These are phyloP conservation scores for Leavenworthia alabamica DNA, from an alignment of 345 rosid genomes.

Conservation along the genomic window DNA sequence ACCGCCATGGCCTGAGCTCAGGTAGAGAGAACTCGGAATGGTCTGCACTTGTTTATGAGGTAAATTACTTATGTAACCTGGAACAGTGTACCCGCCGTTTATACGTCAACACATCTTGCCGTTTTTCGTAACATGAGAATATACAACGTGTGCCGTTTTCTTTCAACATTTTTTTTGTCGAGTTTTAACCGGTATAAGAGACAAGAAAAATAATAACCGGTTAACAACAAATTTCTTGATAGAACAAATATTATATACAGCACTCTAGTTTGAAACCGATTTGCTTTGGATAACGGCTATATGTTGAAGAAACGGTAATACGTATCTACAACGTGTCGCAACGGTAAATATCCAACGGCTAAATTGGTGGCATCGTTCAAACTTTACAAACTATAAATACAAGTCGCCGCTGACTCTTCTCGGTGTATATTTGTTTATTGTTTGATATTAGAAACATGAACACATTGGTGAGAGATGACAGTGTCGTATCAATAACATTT, in stretches of 20 bases:
- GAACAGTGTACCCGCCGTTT: neutral
- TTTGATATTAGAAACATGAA: neutral
- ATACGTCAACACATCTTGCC: neutral
- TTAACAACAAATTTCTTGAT: neutral
- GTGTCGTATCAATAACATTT: neutral
- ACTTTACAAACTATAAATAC: neutral
- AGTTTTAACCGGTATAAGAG: neutral
- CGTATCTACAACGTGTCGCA: neutral
- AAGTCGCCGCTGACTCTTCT: neutral
- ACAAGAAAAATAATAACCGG: too few relatives aligned
- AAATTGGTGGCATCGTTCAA: neutral
- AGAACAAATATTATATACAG: neutral
- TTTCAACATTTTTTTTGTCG: neutral
- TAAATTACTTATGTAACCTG: neutral
- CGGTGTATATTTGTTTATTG: neutral
- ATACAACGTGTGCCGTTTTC: neutral
- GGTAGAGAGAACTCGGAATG: conserved; percentile 9
- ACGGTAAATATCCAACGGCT: neutral
- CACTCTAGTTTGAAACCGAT: neutral
- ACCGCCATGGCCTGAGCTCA: conserved; percentile 29
- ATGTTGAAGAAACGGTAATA: neutral
- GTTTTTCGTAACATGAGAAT: neutral
- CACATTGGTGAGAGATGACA: neutral
- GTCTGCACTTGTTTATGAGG: neutral
- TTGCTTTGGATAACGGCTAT: neutral